phyloP scores from a whole-genome alignment of 139 green algal species.

The Micromonas commoda region DNA sequence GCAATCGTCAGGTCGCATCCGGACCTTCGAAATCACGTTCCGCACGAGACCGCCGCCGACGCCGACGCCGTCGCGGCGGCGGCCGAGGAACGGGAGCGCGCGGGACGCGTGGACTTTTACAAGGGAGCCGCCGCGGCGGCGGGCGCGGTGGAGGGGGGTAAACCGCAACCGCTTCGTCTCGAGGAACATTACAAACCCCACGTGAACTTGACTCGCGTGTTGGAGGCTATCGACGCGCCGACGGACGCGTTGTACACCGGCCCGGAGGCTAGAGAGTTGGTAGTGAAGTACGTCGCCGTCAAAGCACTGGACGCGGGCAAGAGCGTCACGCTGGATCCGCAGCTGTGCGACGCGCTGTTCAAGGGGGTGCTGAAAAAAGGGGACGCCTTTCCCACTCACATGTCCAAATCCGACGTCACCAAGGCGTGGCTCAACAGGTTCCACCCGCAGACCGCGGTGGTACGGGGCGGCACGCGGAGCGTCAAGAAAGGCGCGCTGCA shows the following conservation, averaged over 20 bases:
- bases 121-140: not conserved
- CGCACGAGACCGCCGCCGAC: not conserved
- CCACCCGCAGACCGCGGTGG: not conserved
- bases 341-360: constrained; percentile 1
- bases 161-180: no score
- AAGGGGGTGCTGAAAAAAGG: not conserved
- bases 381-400: not conserved
- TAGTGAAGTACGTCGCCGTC: not conserved
- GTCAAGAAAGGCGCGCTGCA: not conserved
- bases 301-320: no score
- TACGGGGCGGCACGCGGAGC: not conserved
- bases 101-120: not conserved
- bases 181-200: no score
- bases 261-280: no score
- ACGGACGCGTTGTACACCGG: no score
- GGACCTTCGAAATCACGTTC: not conserved
- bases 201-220: no score
- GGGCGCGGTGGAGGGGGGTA: not conserved
- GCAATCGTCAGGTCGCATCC: not conserved
- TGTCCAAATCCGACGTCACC: not conserved
- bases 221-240: no score
- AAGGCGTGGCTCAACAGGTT: not conserved
- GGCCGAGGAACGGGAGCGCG: not conserved
- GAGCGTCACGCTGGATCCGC: not conserved
- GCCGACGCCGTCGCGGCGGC: not conserved